Evolutionary conservation across 306 rosid species (phyloP).

Genomic region (Canavalia gladiata): DNA sequence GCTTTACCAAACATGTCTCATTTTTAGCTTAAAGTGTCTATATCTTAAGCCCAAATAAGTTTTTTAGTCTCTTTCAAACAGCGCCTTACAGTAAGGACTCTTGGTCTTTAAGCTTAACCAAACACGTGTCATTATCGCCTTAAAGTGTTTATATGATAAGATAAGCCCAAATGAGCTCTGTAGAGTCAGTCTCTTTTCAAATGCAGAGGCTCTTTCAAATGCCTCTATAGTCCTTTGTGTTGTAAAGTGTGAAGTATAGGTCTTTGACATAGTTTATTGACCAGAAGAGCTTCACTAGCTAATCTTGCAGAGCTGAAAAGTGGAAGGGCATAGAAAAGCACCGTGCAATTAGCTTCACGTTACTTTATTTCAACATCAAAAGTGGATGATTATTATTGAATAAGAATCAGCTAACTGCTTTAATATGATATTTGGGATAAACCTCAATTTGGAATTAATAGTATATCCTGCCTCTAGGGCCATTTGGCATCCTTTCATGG

Average conservation of each 20-base stretch:
- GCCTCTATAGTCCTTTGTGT: neutral
- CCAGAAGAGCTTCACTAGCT: neutral
- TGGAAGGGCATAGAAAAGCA: neutral
- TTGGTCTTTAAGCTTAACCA: no score
- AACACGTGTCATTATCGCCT: no score
- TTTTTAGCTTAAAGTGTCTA: no score
- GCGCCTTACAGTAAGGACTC: no score
- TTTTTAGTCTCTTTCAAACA: no score
- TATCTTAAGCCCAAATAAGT: no score
- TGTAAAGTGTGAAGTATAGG: neutral
- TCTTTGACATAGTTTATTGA: neutral
- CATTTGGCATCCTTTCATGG: neutral
- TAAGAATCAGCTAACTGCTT: constrained; percentile 7
- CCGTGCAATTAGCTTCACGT: neutral
- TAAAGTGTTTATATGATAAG: no score
- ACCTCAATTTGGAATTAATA: neutral
- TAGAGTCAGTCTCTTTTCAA: no score
- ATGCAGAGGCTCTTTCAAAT: no score
- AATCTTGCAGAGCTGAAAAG: neutral
- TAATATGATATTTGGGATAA: constrained; percentile 20
- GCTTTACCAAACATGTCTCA: no score
- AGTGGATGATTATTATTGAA: neutral
- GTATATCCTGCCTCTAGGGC: neutral
- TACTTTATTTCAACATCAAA: neutral
- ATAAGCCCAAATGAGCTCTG: no score